A percentile compares a stretch with the other conserved stretches of the same genome.
These are phyloP conservation scores for Amanita pseudoporphyria DNA, from an alignment of 768 basidiomycete species.

Conservation along the genomic window DNA sequence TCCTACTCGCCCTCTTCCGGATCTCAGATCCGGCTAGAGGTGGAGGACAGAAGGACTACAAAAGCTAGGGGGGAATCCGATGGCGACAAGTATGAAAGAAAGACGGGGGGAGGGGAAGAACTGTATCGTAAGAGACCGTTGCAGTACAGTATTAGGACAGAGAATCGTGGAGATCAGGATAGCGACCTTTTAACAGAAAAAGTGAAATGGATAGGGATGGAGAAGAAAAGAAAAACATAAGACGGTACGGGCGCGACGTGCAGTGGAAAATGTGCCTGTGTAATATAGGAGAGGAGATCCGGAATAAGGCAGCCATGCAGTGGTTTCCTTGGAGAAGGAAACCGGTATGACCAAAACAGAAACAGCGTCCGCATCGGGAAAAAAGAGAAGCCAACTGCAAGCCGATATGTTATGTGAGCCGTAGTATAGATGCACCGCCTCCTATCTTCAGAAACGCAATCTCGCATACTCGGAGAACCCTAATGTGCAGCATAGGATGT, in stretches of 20 bases:
- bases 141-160: slow-evolving; percentile 9
- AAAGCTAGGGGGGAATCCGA: slow-evolving; percentile 18
- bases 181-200: slow-evolving; percentile 10
- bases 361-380: slow-evolving; percentile 66
- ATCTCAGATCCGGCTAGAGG: slow-evolving; percentile 28
- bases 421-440: slow-evolving; percentile 13
- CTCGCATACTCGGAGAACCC: slow-evolving; percentile 8
- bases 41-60: slow-evolving; percentile 66
- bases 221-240: slow-evolving; percentile 15
- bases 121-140: slow-evolving; percentile 8
- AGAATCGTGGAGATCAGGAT: slow-evolving; percentile 11
- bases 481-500: slow-evolving; percentile 7
- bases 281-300: slow-evolving; percentile 9
- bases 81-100: neutral
- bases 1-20: slow-evolving; percentile 46
- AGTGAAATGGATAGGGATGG: slow-evolving; percentile 14
- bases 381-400: slow-evolving; percentile 21
- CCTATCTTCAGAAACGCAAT: slow-evolving; percentile 6
- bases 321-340: slow-evolving; percentile 10
- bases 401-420: slow-evolving; percentile 19
- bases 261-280: slow-evolving; percentile 12
- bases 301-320: slow-evolving; percentile 11
- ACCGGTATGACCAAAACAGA: slow-evolving; percentile 42
- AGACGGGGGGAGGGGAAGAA: neutral
- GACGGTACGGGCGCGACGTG: slow-evolving; percentile 27